Conservation (phyloP, 257 asterid genomes). For the Fraxinus anomala region DNA sequence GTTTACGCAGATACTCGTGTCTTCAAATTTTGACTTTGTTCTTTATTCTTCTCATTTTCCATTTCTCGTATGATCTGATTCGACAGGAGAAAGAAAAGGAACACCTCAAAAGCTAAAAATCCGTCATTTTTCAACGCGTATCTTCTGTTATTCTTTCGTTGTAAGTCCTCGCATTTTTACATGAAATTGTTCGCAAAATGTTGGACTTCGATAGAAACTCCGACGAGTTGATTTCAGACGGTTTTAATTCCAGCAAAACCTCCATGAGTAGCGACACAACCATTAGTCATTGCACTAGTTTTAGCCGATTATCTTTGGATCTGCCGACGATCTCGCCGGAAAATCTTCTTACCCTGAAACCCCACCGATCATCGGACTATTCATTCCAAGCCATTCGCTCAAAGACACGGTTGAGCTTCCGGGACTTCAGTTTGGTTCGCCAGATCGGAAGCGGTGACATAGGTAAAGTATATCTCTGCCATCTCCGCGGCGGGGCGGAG, state of each 20-base stretch:
- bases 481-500: constrained; percentile 41
- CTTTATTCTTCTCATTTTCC: constrained; percentile 8
- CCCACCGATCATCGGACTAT: constrained; percentile 76
- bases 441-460: constrained; percentile 92
- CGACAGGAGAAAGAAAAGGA: background rate
- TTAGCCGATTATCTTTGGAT: constrained; percentile 69
- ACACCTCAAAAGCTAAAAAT: no score
- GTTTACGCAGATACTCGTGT: no score
- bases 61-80: constrained; percentile 25
- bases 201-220: constrained; percentile 32
- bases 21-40: constrained; percentile 23
- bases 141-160: background rate
- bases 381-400: constrained; percentile 47
- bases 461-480: constrained; percentile 69
- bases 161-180: background rate
- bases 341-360: constrained; percentile 43
- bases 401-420: constrained; percentile 43
- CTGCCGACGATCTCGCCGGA: constrained; percentile 60
- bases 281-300: constrained; percentile 55
- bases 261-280: constrained; percentile 72
- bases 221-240: constrained; percentile 25
- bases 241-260: constrained; percentile 19
- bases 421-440: constrained; percentile 72
- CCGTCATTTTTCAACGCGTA: background rate
- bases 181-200: constrained; percentile 36